A percentile compares a stretch with the other conserved stretches of the same genome.
Evolutionary conservation across 2,329 filamentous ascomycete genomes (phyloP).

Genomic region (Fusarium tjaetaba): DNA sequence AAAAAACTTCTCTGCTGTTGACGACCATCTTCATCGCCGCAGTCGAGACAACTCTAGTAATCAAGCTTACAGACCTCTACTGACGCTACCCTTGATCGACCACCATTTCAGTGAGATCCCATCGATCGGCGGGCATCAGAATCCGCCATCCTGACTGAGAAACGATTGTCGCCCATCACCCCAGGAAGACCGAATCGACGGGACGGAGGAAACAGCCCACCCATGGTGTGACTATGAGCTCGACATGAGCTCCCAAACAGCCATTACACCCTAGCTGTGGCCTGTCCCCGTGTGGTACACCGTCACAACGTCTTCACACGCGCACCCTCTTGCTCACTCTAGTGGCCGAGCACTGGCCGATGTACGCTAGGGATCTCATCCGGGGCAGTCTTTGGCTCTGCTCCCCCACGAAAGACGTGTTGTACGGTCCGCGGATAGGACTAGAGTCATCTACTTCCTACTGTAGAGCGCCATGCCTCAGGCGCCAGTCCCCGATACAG

Average conservation of each 20-base stretch:
- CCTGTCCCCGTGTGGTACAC: conserved; percentile 36
- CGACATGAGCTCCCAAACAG: conserved; percentile 37
- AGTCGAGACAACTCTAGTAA: conserved; percentile 31
- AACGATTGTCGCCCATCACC: conserved; percentile 35
- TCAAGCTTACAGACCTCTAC: conserved; percentile 22
- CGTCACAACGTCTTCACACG: conserved; percentile 36
- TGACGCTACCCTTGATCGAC: conserved; percentile 33
- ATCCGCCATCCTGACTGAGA: conserved; percentile 35
- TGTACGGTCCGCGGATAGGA: conserved; percentile 16
- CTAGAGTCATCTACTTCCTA: conserved; percentile 14
- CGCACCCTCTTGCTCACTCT: conserved; percentile 24
- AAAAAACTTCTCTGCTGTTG: background rate
- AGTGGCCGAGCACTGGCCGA: conserved; percentile 25
- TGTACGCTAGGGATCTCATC: conserved; percentile 28
- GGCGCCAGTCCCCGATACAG: conserved; percentile 7
- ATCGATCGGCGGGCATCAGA: conserved; percentile 39
- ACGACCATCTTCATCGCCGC: conserved; percentile 11
- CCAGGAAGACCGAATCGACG: conserved; percentile 40
- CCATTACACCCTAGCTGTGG: conserved; percentile 35
- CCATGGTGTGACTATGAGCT: conserved; percentile 44
- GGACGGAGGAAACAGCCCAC: conserved; percentile 43
- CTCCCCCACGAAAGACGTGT: conserved; percentile 8
- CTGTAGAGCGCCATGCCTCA: background rate
- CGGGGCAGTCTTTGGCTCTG: conserved; percentile 30
- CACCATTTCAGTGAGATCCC: conserved; percentile 38